Conservation (phyloP, 345 rosid species). For the Populus euphratica region DNA sequence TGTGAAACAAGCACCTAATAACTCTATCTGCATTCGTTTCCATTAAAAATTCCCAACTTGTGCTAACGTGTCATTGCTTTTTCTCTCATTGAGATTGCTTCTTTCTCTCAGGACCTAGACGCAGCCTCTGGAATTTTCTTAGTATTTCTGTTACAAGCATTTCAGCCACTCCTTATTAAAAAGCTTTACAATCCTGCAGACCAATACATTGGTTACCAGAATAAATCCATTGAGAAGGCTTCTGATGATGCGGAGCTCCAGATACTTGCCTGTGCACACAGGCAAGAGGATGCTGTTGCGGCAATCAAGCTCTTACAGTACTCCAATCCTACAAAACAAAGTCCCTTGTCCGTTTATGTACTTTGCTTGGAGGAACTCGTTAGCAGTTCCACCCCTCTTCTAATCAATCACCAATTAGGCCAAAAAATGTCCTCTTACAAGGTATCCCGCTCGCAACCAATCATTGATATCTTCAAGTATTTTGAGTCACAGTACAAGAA, state of each 20-base stretch:
- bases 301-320: constrained; percentile 19
- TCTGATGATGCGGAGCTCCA: constrained; percentile 12
- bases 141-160: constrained; percentile 9
- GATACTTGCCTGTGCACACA: constrained; percentile 24
- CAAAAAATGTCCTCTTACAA: constrained; percentile 13
- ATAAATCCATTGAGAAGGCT: constrained; percentile 21
- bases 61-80: not conserved
- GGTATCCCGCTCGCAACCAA: not conserved
- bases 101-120: not conserved
- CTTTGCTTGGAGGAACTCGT: constrained; percentile 27
- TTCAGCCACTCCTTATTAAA: constrained; percentile 10
- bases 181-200: constrained; percentile 24
- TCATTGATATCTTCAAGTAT: constrained; percentile 16
- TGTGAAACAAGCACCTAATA: not conserved
- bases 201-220: constrained; percentile 21
- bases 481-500: constrained; percentile 11
- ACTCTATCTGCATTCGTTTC: not conserved
- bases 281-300: constrained; percentile 26
- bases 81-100: not conserved
- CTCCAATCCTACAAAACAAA: constrained; percentile 16
- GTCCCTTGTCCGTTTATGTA: constrained; percentile 23
- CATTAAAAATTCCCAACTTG: not conserved
- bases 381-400: constrained; percentile 15
- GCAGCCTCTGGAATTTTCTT: constrained; percentile 4
- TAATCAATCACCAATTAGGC: constrained; percentile 27